phyloP scores from a whole-genome alignment of 2,329 filamentous ascomycete species.

The Pseudopyrenochaeta lycopersici region DNA sequence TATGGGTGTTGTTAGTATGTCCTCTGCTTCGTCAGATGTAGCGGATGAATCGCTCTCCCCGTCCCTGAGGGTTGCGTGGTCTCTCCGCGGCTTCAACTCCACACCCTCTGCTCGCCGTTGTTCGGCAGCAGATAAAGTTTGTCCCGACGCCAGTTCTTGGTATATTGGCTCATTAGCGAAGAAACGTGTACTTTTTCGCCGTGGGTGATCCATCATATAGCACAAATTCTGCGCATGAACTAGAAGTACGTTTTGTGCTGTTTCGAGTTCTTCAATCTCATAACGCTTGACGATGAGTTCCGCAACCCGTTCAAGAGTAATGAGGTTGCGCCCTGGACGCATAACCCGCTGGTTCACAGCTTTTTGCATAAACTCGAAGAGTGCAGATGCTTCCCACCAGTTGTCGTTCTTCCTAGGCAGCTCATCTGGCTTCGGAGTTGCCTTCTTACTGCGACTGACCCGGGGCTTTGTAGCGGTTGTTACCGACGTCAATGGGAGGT shows the following conservation, averaged over 20 bases:
- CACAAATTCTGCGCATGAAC: slow-evolving; percentile 49
- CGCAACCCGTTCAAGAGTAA: slow-evolving; percentile 44
- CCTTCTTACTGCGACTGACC: slow-evolving; percentile 10
- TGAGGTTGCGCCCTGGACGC: slow-evolving; percentile 37
- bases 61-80: slow-evolving; percentile 31
- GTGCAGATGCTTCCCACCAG: slow-evolving; percentile 49
- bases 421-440: slow-evolving; percentile 14
- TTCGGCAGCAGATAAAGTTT: slow-evolving; percentile 39
- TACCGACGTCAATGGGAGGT: slow-evolving; percentile 5
- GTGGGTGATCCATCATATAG: slow-evolving; percentile 50
- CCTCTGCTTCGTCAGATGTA: slow-evolving; percentile 32
- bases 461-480: slow-evolving; percentile 8
- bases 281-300: slow-evolving; percentile 47
- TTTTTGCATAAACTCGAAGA: slow-evolving; percentile 53
- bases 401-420: slow-evolving; percentile 49
- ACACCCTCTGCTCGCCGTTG: slow-evolving; percentile 42
- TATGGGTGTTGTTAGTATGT: slow-evolving; percentile 29
- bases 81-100: slow-evolving; percentile 40
- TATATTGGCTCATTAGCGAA: slow-evolving; percentile 46
- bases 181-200: slow-evolving; percentile 37
- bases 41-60: slow-evolving; percentile 34
- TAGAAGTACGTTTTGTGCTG: slow-evolving; percentile 43
- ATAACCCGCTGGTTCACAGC: slow-evolving; percentile 44
- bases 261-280: slow-evolving; percentile 45
- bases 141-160: slow-evolving; percentile 35